Conservation (phyloP, 108 stramenopile genomes). For the Bacterosira constricta region DNA sequence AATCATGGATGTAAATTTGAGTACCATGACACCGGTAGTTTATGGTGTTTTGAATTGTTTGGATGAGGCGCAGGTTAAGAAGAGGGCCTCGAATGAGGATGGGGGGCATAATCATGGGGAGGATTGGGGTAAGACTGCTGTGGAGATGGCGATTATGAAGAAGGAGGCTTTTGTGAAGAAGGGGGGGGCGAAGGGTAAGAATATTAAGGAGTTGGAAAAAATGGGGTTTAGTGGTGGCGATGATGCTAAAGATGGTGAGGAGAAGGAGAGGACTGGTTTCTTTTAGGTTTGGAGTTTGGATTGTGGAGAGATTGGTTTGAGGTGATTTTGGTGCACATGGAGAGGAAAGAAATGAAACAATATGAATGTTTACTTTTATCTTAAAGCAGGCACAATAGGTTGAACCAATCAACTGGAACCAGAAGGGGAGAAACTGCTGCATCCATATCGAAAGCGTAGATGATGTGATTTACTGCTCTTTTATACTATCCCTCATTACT, state of each 20-base stretch:
- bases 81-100: conserved; percentile 77
- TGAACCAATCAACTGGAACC: too few relatives aligned
- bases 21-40: conserved; percentile 80
- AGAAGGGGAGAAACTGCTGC: too few relatives aligned
- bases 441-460: too few relatives aligned
- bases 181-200: conserved; percentile 28
- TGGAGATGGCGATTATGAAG: conserved; percentile 93
- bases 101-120: conserved; percentile 88
- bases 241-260: conserved; percentile 18
- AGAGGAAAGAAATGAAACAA: neutral
- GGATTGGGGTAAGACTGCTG: conserved; percentile 96
- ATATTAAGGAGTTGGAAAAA: conserved; percentile 40
- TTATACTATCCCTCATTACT: too few relatives aligned
- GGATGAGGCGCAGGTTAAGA: conserved; percentile 83
- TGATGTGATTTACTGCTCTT: too few relatives aligned
- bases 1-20: conserved; percentile 93
- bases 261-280: conserved; percentile 48
- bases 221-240: conserved; percentile 59
- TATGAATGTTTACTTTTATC: too few relatives aligned
- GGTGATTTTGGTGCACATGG: neutral
- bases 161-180: conserved; percentile 69
- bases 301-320: neutral
- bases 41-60: conserved; percentile 94
- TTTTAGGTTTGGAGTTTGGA: conserved; percentile 16
- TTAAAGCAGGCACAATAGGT: too few relatives aligned